Conservation (phyloP, 805 yeast genomes). For the Saturnispora ahearnii region DNA sequence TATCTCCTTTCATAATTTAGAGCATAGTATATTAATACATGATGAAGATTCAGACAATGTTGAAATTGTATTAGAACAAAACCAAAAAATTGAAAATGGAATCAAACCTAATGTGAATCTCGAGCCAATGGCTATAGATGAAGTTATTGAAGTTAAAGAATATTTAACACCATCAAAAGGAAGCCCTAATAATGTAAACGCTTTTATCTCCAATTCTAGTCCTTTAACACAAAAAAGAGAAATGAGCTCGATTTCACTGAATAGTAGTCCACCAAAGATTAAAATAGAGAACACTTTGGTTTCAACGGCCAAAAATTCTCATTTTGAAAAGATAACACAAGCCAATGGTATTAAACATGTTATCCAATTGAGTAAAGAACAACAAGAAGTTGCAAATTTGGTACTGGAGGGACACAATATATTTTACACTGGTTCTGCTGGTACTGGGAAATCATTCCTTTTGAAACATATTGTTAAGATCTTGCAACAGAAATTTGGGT, state of each 20-base stretch:
- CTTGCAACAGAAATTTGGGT: conserved; percentile 36
- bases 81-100: neutral
- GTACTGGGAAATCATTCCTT: conserved; percentile 95
- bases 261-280: conserved; percentile 5
- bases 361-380: conserved; percentile 44
- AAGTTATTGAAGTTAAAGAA: neutral
- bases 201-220: neutral
- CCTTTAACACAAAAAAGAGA: neutral
- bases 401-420: conserved; percentile 56
- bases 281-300: neutral
- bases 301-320: neutral
- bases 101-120: neutral
- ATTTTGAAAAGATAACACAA: conserved; percentile 7
- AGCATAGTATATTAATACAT: neutral
- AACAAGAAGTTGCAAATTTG: conserved; percentile 52
- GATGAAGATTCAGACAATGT: neutral
- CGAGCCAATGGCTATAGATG: neutral
- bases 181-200: neutral
- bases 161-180: neutral
- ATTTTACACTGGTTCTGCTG: conserved; percentile 96
- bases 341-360: conserved; percentile 7
- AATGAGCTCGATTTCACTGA: neutral
- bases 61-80: neutral
- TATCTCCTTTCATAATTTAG: neutral
- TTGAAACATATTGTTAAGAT: conserved; percentile 52